Conservation (phyloP, 345 rosid species). For the Salix caprea region DNA sequence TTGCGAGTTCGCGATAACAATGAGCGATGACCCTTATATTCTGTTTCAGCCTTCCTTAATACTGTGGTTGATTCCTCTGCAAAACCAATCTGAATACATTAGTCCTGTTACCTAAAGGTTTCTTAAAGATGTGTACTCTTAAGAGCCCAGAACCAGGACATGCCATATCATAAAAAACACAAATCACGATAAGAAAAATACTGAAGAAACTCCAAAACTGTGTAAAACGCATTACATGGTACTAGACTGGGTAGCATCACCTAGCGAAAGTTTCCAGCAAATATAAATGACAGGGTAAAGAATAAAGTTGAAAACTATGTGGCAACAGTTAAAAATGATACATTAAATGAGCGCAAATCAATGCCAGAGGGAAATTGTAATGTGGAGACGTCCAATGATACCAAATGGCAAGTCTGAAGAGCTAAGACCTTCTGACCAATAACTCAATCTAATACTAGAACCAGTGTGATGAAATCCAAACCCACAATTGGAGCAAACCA, state of each 20-base stretch:
- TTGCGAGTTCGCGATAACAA: constrained; percentile 74
- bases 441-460: background rate
- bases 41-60: constrained; percentile 78
- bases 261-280: background rate
- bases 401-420: background rate
- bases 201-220: background rate
- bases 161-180: background rate
- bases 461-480: background rate
- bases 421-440: background rate
- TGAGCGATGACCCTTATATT: constrained; percentile 89
- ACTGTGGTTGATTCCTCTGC: constrained; percentile 85
- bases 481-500: background rate
- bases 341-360: background rate
- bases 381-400: background rate
- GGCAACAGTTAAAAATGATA: background rate
- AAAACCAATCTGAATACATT: constrained; percentile 5
- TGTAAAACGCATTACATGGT: background rate
- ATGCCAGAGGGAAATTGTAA: background rate
- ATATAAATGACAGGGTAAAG: background rate
- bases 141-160: background rate
- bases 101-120: constrained; percentile 10
- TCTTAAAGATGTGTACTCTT: background rate
- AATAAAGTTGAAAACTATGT: no score
- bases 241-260: background rate
- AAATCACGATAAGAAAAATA: no score